Conservation (phyloP, 345 rosid species). For the Salix viminalis region DNA sequence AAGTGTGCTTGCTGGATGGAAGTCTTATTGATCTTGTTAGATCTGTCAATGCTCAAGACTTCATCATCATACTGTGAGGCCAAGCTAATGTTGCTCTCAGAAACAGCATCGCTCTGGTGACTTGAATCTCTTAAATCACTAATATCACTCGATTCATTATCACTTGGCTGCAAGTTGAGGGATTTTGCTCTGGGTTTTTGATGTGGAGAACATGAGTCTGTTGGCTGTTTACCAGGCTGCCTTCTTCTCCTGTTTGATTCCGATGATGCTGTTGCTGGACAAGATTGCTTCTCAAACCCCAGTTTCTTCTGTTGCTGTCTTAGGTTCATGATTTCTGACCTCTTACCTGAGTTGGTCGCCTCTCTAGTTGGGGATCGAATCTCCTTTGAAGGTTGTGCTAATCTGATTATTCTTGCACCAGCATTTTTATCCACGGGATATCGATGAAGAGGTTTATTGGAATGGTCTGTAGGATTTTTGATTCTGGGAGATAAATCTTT, state of each 20-base stretch:
- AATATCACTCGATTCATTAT: conserved; percentile 44
- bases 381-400: conserved; percentile 34
- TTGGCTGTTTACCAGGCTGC: conserved; percentile 43
- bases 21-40: conserved; percentile 28
- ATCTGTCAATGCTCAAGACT: conserved; percentile 55
- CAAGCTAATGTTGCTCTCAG: conserved; percentile 52
- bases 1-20: conserved; percentile 30
- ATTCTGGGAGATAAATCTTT: conserved; percentile 46
- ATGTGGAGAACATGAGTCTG: conserved; percentile 42
- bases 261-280: conserved; percentile 32
- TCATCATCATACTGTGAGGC: conserved; percentile 56
- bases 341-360: conserved; percentile 32
- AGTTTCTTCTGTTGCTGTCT: conserved; percentile 49
- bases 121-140: conserved; percentile 45
- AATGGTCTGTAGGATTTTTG: conserved; percentile 29
- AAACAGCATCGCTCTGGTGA: conserved; percentile 35
- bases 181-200: conserved; percentile 35
- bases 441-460: conserved; percentile 18
- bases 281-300: conserved; percentile 44
- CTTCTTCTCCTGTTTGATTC: conserved; percentile 41
- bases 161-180: conserved; percentile 28
- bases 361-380: conserved; percentile 26
- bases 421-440: conserved; percentile 31
- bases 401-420: conserved; percentile 20
- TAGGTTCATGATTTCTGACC: conserved; percentile 43